phyloP scores from a whole-genome alignment of 306 rosid species.

The Inga leiocalycina region DNA sequence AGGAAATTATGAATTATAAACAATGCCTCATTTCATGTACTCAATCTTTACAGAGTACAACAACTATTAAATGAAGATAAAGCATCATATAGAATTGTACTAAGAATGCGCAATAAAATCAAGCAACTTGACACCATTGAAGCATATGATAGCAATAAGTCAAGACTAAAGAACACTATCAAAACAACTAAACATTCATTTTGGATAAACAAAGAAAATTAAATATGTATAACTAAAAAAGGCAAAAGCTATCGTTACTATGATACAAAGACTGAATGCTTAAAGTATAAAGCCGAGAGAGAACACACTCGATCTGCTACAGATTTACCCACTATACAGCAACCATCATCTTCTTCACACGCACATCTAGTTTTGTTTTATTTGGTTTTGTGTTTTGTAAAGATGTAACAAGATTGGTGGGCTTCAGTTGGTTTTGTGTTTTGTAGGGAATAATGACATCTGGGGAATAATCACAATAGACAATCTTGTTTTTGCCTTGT shows the following conservation, averaged over 20 bases:
- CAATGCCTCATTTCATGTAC: slow-evolving; percentile 20
- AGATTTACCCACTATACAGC: slow-evolving; percentile 56
- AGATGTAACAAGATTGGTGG: too few species aligned
- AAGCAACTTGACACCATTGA: not conserved
- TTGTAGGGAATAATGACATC: too few species aligned
- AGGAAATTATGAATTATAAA: slow-evolving; percentile 12
- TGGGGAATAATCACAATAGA: too few species aligned
- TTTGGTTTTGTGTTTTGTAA: too few species aligned
- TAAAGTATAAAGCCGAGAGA: slow-evolving; percentile 47
- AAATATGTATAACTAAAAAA: slow-evolving; percentile 9
- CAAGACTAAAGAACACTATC: slow-evolving; percentile 1
- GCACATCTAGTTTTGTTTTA: not conserved
- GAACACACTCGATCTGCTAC: slow-evolving; percentile 36
- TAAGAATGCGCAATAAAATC: slow-evolving; percentile 30
- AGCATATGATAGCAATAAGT: slow-evolving; percentile 20
- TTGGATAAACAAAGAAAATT: not conserved
- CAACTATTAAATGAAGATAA: slow-evolving; percentile 15
- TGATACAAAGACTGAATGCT: slow-evolving; percentile 38
- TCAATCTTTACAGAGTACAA: slow-evolving; percentile 32
- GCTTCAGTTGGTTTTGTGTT: too few species aligned
- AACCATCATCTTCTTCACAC: slow-evolving; percentile 43
- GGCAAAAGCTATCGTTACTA: slow-evolving; percentile 23
- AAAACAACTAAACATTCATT: slow-evolving; percentile 30
- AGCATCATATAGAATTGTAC: slow-evolving; percentile 9
- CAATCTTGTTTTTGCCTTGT: too few species aligned